phyloP scores from a whole-genome alignment of 2,329 filamentous ascomycete species.

The Colletotrichum sp. region DNA sequence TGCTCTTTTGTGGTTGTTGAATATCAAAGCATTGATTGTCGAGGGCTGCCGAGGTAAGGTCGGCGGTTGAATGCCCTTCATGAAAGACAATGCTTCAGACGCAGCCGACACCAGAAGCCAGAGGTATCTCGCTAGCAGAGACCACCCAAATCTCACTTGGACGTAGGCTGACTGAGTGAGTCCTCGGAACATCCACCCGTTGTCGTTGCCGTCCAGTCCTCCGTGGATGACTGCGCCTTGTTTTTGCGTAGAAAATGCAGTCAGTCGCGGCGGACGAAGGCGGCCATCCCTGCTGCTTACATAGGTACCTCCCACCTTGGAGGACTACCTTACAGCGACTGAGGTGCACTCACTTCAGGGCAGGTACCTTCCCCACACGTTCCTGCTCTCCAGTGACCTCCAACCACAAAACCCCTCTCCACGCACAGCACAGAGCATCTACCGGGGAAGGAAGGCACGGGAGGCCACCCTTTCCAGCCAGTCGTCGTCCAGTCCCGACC shows the following conservation, averaged over 20 bases:
- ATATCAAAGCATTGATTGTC: not conserved
- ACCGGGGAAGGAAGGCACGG: not conserved
- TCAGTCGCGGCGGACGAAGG: not conserved
- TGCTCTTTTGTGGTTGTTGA: not conserved
- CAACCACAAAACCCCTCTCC: not conserved
- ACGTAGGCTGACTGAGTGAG: not conserved
- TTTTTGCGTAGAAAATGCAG: not conserved
- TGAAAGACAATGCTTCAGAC: not conserved
- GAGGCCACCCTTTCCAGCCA: conserved; percentile 18
- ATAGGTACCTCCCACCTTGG: not conserved
- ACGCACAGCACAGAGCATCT: not conserved
- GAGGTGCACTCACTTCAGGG: not conserved
- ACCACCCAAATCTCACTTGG: not conserved
- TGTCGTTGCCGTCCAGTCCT: not conserved
- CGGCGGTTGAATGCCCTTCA: not conserved
- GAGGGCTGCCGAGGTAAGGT: not conserved
- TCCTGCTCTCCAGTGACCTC: not conserved
- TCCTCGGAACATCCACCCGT: not conserved
- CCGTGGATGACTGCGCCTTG: not conserved
- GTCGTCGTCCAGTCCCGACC: conserved; percentile 15
- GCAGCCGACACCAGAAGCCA: not conserved
- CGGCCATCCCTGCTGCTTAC: not conserved
- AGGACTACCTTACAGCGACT: not conserved
- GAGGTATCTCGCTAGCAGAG: not conserved
- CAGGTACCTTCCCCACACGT: not conserved